Conservation (phyloP, 2,329 filamentous ascomycete genomes). For the Calonectria hawksworthii region DNA sequence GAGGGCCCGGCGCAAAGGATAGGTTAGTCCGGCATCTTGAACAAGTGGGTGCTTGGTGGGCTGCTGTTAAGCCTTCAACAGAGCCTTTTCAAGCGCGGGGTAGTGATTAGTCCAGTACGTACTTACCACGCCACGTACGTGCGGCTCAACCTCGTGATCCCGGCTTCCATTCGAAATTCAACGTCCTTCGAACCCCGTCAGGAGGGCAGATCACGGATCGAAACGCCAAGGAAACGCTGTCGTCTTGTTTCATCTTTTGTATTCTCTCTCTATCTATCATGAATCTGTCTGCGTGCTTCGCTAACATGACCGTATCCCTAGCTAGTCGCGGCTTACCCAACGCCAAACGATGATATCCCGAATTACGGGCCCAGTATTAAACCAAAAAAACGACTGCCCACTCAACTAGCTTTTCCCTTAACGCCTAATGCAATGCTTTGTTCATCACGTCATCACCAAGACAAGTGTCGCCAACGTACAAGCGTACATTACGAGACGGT, state of each 20-base stretch:
- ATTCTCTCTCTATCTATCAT: constrained; percentile 29
- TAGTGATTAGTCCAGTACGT: constrained; percentile 26
- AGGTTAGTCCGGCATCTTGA: constrained; percentile 27
- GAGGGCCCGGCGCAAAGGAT: constrained; percentile 18
- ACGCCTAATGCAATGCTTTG: constrained; percentile 46
- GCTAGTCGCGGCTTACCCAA: constrained; percentile 36
- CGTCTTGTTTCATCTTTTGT: constrained; percentile 29
- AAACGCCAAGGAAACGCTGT: constrained; percentile 9
- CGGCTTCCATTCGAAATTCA: constrained; percentile 28
- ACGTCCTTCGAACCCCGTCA: constrained; percentile 34
- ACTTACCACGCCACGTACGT: constrained; percentile 23
- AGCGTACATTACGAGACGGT: constrained; percentile 46
- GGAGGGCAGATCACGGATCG: constrained; percentile 11
- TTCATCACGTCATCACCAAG: constrained; percentile 47
- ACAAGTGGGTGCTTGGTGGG: background rate
- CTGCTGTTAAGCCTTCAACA: constrained; percentile 33
- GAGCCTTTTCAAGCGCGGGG: constrained; percentile 39
- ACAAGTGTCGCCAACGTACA: constrained; percentile 29
- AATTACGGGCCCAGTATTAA: constrained; percentile 21
- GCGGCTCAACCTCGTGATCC: constrained; percentile 43
- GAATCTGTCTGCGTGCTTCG: constrained; percentile 28
- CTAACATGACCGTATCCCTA: constrained; percentile 31
- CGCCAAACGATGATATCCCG: constrained; percentile 39
- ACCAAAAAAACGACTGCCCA: constrained; percentile 22
- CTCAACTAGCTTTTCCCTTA: constrained; percentile 36